These are phyloP conservation scores for Colletotrichum sp. DNA, from an alignment of 2,329 filamentous ascomycete genomes.

Conservation along the genomic window DNA sequence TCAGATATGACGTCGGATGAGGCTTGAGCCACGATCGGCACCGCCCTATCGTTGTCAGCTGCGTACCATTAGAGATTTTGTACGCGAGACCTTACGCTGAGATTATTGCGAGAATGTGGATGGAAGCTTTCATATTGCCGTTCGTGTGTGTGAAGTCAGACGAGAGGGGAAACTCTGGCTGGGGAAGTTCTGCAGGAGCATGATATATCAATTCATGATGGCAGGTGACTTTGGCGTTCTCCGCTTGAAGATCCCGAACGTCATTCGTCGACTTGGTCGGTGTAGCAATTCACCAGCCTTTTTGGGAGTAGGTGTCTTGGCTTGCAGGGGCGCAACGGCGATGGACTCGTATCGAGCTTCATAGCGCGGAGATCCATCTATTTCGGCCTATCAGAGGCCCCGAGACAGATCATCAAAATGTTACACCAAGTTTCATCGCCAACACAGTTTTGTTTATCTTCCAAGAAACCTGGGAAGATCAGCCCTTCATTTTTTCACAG, in stretches of 20 bases:
- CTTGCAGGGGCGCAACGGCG: not conserved
- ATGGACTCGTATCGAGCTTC: not conserved
- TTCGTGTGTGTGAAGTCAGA: too few species aligned
- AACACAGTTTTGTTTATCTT: not conserved
- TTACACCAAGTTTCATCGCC: not conserved
- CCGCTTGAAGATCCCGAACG: not conserved
- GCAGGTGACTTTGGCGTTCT: not conserved
- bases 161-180: not conserved
- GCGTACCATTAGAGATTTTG: accelerated
- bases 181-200: not conserved
- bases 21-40: not conserved
- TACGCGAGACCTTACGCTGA: not conserved
- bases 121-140: not conserved
- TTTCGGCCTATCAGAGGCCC: not conserved
- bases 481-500: not conserved
- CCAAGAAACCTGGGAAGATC: not conserved
- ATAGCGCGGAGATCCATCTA: not conserved
- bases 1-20: not conserved
- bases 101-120: not conserved
- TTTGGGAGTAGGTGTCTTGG: conserved; percentile 3
- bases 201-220: not conserved
- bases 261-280: not conserved
- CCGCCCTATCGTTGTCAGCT: not conserved
- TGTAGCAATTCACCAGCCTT: not conserved
- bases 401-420: not conserved